Base-by-base conservation (phyloP, 176 grass and related monocot species). In the Musa schizocarpa region DNA sequence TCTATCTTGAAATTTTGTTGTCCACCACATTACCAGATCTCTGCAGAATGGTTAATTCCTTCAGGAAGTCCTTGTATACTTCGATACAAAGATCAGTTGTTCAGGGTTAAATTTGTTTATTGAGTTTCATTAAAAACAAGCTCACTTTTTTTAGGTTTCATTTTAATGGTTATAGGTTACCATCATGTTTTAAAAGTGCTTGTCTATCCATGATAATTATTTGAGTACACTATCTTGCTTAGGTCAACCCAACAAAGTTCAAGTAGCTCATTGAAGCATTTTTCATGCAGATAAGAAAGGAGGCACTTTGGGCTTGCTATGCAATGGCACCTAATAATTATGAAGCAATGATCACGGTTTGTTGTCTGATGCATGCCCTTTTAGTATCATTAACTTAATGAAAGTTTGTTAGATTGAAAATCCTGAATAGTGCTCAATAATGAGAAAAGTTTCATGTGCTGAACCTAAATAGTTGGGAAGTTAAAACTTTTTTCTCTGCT, bases 221-320 rank as follows among this genome's bases (percentile, higher is more conserved):
- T 13, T 65, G 23, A 11, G 26, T 26, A 27, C 21, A 1, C 4
- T 26, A 10, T 25, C 12, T 26, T 25, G 7, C 26, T 27, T 26
- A 27, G n/a, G 7, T 65, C 3, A 65, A 13, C 63, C 23, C 3
- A 26, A 13, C n/a, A 11, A 26, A 13, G 9, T 11, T 24, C 57
- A 9, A 52, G 34, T 51, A 48, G 53, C 53, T 75, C 13, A 49
- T 8, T 75, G 73, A 75, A 13, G 17, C 11, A 1, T 9, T 61
- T 49, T 75, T 11, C 73, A 13, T 48, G 55, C 87, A 97, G 90
- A 99, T 91, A 78, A 90, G 88, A 68, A 98, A 98, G 76, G 84
- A 94, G 73, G 95, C 95, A 61, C 90, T 99, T 82, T 99, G 95
- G 95, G 95, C 95, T 83, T 75, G 90, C 73, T 93, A 87, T 87